Conservation (phyloP, 2,329 filamentous ascomycete genomes). For the Pseudogymnoascus sp. region DNA sequence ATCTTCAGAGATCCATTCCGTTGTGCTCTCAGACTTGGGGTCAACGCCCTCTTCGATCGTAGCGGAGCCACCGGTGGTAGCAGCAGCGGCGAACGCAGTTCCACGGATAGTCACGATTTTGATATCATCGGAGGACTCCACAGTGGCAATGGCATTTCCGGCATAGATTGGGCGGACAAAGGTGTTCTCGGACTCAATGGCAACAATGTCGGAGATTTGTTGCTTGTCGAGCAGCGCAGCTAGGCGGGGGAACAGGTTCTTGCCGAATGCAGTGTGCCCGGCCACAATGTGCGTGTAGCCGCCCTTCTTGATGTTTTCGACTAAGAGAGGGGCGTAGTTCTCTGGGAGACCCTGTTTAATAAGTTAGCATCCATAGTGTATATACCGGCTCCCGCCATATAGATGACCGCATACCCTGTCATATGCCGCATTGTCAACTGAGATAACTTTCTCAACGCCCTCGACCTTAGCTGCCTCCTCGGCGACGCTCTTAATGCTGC, state of each 20-base stretch:
- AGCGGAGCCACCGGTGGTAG: conserved; percentile 64
- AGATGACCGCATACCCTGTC: conserved; percentile 60
- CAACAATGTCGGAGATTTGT: conserved; percentile 86
- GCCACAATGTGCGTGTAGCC: conserved; percentile 88
- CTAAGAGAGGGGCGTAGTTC: conserved; percentile 85
- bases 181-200: conserved; percentile 80
- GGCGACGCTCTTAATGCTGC: conserved; percentile 65
- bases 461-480: conserved; percentile 81
- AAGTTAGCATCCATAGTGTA: conserved; percentile 12
- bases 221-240: conserved; percentile 86
- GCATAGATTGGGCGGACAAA: conserved; percentile 97
- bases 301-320: conserved; percentile 95
- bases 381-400: background rate
- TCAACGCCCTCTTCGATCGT: conserved; percentile 74
- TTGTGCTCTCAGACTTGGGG: conserved; percentile 62
- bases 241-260: conserved; percentile 85
- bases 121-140: conserved; percentile 76
- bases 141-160: conserved; percentile 92
- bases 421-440: conserved; percentile 80
- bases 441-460: conserved; percentile 85
- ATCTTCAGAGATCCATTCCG: conserved; percentile 91
- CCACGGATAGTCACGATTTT: conserved; percentile 91
- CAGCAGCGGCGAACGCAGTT: conserved; percentile 76
- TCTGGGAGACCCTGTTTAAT: conserved; percentile 68
- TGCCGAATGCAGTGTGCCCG: conserved; percentile 91